Base-by-base conservation (phyloP, 2,329 filamentous ascomycete genomes). In the Mariannaea sp. region DNA sequence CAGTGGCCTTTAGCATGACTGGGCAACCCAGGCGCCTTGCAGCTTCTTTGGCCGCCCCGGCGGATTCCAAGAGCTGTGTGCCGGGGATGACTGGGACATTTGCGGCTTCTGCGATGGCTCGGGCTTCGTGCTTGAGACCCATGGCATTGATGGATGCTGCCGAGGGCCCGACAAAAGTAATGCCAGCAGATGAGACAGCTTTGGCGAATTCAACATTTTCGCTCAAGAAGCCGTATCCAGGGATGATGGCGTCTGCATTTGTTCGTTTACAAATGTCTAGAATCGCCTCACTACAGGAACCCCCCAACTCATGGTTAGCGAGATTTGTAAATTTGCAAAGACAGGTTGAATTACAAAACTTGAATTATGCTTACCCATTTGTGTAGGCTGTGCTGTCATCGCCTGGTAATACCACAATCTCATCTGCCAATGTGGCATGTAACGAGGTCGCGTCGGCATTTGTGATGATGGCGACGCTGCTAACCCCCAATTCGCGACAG, bases 1-100 rank as follows among this genome's bases (percentile, higher is more conserved):
- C 82, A 0, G 81, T 81, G 1, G 82, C 81, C 68, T 89, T 89
- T 24, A 84, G 71, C 64, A 72, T 71, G 19, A 84, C 74, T n/a
- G 77, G 76, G 53, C 71, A 75, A 0, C 73, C 72, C 1, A 74
- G 64, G 12, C 43, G 30, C n/a, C 22, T 40, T 5, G 70, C 70
- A 13, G 70, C 71, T 50, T 80, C 78, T 49, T 80, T 75, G 2
- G 88, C 85, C 64, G 88, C 81, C 3, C 72, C 68, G 57, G 55
- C 32, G 5, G 29, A 49, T 9, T 33, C 42, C 1, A 65, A 48
- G 1, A 68, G 53, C 6, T 33, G 30, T 2, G 68, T 67, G 1
- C 71, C 62, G 66, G 72, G 77, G 68, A 80, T 51, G 2, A 70
- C 64, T 2, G 73, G 72, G 1, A 75, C 70, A 5, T 46, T 73